Base-by-base conservation (phyloP, 2,329 filamentous ascomycete species). In the Fusarium denticulatum region DNA sequence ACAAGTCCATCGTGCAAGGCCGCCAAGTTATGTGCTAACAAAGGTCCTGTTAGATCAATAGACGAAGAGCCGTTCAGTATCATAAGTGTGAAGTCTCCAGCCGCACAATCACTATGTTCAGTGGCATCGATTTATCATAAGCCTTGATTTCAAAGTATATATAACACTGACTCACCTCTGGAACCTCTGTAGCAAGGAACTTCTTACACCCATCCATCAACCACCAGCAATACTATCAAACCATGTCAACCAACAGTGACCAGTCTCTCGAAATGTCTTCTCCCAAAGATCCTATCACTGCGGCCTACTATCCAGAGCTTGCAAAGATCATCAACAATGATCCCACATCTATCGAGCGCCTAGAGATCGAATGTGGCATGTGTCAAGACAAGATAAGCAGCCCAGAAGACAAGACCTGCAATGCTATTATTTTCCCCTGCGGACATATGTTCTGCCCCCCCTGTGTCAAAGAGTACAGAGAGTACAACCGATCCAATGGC, bases 391-490 rank as follows among this genome's bases (percentile, higher is more conserved):
- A 22, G 18, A 70, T 70, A 56, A 55, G n/a, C 0, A 24, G 40
- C 10, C 37, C 26, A 14, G 43, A 65, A 4, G 30, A 60, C 6
- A 52, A 34, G n/a, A 36, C 32, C 8, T 26, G 32, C 1, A 24
- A 26, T 32, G 64, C 64, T 1, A 39, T 8, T 15, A 36, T 71
- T 8, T 24, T 73, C 1, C 39, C 56, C 16, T 71, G 70, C 9
- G 64, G 50, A 0, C 70, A 73, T 15, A 73, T 72, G 3, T 46
- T 73, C n/a, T 71, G 70, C 3, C n/a, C 34, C 20, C 15, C n/a
- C 1, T 72, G 70, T 45, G 16, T 36, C 7, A 0, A 5, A 2
- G 15, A 37, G 4, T 39, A 45, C 12, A 22, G 20, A 15, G 1
- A 6, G 3, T 20, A 50, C 18, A 30, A 12, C 14, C 4, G 2